Evolutionary conservation across 306 rosid species (phyloP).

Genomic region (Morella rubra): DNA sequence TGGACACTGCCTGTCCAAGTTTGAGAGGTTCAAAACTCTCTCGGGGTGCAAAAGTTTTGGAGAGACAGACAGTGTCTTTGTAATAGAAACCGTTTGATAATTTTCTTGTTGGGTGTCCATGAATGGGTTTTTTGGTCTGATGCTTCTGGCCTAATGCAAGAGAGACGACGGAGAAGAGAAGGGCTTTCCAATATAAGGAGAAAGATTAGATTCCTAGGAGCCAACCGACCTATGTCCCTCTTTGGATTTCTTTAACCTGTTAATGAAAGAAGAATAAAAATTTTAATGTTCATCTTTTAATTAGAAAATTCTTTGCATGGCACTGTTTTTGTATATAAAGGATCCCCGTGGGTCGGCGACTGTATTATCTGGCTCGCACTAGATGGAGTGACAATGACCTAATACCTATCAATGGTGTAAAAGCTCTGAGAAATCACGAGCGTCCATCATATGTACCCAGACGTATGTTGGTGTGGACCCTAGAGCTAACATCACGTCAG

Average conservation of each 20-base stretch:
- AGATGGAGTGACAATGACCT: slow-evolving; percentile 37
- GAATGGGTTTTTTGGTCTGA: neutral
- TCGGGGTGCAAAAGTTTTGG: slow-evolving; percentile 45
- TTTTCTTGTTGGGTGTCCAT: slow-evolving; percentile 41
- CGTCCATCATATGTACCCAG: slow-evolving; percentile 7
- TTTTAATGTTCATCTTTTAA: slow-evolving; percentile 25
- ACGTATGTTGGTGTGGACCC: slow-evolving; percentile 12
- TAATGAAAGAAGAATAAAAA: slow-evolving; percentile 1
- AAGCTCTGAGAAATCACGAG: slow-evolving; percentile 14
- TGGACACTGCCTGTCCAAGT: slow-evolving; percentile 80
- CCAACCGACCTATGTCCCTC: slow-evolving; percentile 13
- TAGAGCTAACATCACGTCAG: neutral
- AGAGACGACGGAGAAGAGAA: slow-evolving; percentile 5
- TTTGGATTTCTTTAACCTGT: slow-evolving; percentile 17
- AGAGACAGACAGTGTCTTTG: slow-evolving; percentile 44
- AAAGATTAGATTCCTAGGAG: slow-evolving; percentile 30
- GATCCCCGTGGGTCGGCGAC: slow-evolving; percentile 18
- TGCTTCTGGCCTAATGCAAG: slow-evolving; percentile 1
- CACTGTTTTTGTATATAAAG: slow-evolving; percentile 35
- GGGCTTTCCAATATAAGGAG: slow-evolving; percentile 10
- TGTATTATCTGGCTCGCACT: slow-evolving; percentile 56
- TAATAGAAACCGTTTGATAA: slow-evolving; percentile 41
- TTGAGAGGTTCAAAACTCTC: slow-evolving; percentile 55
- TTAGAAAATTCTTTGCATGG: slow-evolving; percentile 49
- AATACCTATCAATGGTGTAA: slow-evolving; percentile 32